Base-by-base conservation (phyloP, 331 rosid genomes). In the Quercus phellos region DNA sequence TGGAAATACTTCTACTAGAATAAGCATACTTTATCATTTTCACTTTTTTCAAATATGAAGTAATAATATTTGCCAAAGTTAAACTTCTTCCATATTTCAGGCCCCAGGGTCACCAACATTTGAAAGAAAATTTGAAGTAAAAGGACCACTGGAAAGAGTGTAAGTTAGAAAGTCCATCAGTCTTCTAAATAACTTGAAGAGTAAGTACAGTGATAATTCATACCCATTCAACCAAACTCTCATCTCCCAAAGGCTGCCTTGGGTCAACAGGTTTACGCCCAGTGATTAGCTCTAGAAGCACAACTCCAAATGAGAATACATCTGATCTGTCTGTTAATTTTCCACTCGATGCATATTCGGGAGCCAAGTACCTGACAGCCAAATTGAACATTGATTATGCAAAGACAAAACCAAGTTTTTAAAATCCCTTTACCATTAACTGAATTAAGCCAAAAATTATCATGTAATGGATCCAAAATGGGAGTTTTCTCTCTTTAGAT, bases 191-290 rank as follows among this genome's bases (percentile, higher is more conserved):
- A 46, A 46, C 53, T 46, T 46, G 16, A 35, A n/a, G 19, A 67
- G 10, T 35, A 35, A 24, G 34, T 77, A 22, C 51, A 30, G 70
- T 79, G 76, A 56, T 55, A 32, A 46, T 68, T 27, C 90, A 1
- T 84, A 94, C 99, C 94, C 99, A 95, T 83, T 95, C 98, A 71
- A 95, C 99, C 86, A 95, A 86, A 84, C 99, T 95, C 90, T 95
- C 99, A 24, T 95, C 96, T 60, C 99, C 99, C 16, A 95, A 24
- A 61, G 98, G 98, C 81, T 76, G 99, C 46, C 73, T 77, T 55
- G 91, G 69, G 61, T 95, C 99, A 55, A 95, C 97, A 10, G 99
- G 94, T 75, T 93, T 93, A 75, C 92, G 88, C 72, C 99, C 99
- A 0, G 98, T 95, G 55, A 95, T 56, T 50, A 95, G 98, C 84